These are phyloP conservation scores for Alternaria sp. DNA, from an alignment of 2,329 filamentous ascomycete genomes.

Conservation along the genomic window DNA sequence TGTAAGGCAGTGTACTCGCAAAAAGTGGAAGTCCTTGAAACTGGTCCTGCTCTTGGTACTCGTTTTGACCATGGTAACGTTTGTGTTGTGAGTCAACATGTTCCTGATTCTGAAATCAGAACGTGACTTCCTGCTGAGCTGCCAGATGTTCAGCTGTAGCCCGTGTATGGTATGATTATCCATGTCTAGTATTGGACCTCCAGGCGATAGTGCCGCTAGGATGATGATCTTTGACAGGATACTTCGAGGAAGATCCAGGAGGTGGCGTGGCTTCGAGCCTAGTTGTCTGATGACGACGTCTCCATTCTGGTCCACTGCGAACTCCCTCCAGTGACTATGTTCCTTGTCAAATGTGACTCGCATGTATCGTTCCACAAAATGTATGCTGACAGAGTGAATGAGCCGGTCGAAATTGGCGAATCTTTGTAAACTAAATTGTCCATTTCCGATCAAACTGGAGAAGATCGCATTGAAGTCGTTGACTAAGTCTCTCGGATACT, in stretches of 20 bases:
- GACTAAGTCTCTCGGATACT: background rate
- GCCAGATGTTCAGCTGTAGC: background rate
- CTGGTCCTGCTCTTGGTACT: background rate
- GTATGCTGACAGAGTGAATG: background rate
- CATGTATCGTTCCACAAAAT: background rate
- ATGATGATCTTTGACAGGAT: background rate
- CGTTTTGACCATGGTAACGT: background rate
- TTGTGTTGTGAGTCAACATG: background rate
- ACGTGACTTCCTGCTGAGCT: background rate
- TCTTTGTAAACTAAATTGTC: background rate
- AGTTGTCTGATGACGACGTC: background rate
- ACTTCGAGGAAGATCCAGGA: background rate
- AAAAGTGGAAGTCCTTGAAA: background rate
- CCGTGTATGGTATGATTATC: background rate
- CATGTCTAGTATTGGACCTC: background rate
- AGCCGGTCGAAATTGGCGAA: background rate
- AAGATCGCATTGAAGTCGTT: background rate
- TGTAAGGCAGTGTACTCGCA: background rate
- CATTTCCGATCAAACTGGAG: background rate
- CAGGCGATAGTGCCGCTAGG: background rate
- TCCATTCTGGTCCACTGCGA: background rate
- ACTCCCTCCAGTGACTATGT: background rate
- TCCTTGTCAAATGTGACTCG: background rate
- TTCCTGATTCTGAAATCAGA: background rate
- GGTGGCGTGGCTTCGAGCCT: background rate